A percentile compares a stretch with the other conserved stretches of the same genome.
Conservation (phyloP, 2,329 filamentous ascomycete genomes). For the Alternaria brassicae region DNA sequence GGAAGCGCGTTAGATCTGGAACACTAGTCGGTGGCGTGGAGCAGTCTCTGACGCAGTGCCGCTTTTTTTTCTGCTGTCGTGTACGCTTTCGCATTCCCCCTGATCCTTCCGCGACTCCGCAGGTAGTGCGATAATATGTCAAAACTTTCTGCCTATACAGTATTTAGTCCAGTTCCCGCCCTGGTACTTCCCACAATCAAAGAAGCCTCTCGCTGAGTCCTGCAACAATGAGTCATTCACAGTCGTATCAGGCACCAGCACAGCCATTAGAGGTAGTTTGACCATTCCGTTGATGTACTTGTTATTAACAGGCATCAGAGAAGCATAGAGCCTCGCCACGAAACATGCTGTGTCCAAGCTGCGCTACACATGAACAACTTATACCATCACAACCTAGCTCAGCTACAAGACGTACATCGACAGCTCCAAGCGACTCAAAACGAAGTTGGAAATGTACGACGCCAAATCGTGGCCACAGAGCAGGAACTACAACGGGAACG, state of each 20-base stretch:
- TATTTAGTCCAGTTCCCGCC: slow-evolving; percentile 5
- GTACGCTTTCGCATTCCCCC: neutral
- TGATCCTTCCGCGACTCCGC: neutral
- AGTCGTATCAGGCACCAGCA: neutral
- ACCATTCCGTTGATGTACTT: neutral
- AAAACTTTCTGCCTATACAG: neutral
- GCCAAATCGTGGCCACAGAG: neutral
- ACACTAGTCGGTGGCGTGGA: neutral
- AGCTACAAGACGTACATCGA: slow-evolving; percentile 5
- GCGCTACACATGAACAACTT: slow-evolving; percentile 3
- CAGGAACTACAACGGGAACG: slow-evolving; percentile 1
- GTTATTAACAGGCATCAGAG: neutral
- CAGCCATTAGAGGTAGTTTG: neutral
- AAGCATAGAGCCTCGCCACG: neutral
- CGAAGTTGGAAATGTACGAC: neutral
- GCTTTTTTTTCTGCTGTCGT: neutral
- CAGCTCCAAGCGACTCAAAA: neutral
- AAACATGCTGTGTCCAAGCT: slow-evolving; percentile 9
- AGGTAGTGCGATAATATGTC: neutral
- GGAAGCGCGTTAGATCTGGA: neutral
- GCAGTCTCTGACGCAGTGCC: neutral
- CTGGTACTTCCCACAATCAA: neutral
- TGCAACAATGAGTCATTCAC: slow-evolving; percentile 1
- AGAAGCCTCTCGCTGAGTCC: neutral
- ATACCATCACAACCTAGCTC: neutral